A percentile compares a stretch with the other conserved stretches of the same genome.
phyloP scores from a whole-genome alignment of 495 filamentous ascomycete genomes.

The Gamarada debralockiae region DNA sequence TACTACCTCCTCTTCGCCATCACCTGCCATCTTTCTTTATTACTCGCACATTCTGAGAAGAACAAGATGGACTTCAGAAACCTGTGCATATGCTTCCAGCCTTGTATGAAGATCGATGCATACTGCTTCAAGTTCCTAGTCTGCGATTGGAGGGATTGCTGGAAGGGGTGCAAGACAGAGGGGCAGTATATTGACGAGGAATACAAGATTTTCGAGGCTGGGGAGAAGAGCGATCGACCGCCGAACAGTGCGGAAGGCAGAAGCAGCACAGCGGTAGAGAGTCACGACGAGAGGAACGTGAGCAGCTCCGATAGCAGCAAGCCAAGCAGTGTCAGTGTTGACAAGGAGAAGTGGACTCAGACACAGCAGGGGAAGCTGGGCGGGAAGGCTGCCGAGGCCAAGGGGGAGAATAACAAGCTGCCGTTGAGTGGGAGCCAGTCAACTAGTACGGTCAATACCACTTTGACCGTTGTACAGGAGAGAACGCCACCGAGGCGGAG shows the following conservation, averaged over 20 bases:
- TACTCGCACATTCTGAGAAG: slow-evolving; percentile 78
- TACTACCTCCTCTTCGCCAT: slow-evolving; percentile 96
- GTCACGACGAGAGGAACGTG: slow-evolving; percentile 53
- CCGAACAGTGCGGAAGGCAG: slow-evolving; percentile 17
- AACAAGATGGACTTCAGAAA: slow-evolving; percentile 96
- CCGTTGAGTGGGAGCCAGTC: slow-evolving; percentile 26
- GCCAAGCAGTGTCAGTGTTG: slow-evolving; percentile 21
- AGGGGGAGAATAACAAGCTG: slow-evolving; percentile 34
- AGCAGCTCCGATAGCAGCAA: slow-evolving; percentile 66
- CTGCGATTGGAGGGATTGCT: slow-evolving; percentile 88
- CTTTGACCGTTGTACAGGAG: slow-evolving; percentile 38
- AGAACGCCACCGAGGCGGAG: slow-evolving; percentile 28
- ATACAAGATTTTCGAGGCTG: slow-evolving; percentile 52
- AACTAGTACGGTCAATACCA: slow-evolving; percentile 34
- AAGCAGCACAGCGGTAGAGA: slow-evolving; percentile 25
- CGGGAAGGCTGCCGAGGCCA: slow-evolving; percentile 11
- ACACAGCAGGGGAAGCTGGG: background rate
- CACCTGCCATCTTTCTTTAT: slow-evolving; percentile 85
- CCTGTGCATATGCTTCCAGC: slow-evolving; percentile 91
- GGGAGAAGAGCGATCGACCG: slow-evolving; percentile 1
- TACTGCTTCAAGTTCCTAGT: slow-evolving; percentile 91
- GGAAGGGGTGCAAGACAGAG: slow-evolving; percentile 94
- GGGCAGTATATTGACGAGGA: slow-evolving; percentile 72
- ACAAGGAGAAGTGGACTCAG: background rate
- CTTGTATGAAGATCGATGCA: slow-evolving; percentile 85